These are phyloP conservation scores for Nephelium lappaceum DNA, from an alignment of 345 rosid genomes.

Conservation along the genomic window DNA sequence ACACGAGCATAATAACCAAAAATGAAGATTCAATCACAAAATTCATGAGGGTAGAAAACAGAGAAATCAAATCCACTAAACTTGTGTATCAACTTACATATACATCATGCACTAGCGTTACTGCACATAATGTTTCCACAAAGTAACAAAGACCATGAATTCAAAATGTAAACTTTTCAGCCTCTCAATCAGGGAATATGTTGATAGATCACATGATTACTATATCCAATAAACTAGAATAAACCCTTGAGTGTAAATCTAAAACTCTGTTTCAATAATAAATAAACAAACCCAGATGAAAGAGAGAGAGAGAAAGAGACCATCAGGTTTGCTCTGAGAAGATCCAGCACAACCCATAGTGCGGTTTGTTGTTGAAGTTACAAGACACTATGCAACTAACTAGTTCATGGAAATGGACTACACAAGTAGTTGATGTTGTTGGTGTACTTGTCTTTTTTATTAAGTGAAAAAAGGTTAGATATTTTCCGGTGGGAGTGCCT, in stretches of 20 bases:
- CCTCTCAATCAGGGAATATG: too few relatives aligned
- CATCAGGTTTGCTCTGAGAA: slow-evolving; percentile 64
- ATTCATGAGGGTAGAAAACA: not conserved
- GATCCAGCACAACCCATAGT: slow-evolving; percentile 86
- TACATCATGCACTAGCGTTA: not conserved
- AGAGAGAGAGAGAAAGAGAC: slow-evolving; percentile 24
- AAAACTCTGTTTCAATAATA: not conserved
- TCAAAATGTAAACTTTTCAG: not conserved
- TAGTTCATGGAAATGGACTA: slow-evolving; percentile 27
- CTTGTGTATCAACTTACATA: not conserved
- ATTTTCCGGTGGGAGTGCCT: slow-evolving; percentile 24
- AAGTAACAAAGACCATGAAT: not conserved
- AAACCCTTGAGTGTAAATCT: not conserved
- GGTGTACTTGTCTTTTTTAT: too few relatives aligned
- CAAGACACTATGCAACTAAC: not conserved
- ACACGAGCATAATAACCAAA: not conserved
- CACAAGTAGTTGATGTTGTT: not conserved
- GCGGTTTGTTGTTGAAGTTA: not conserved
- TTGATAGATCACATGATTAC: not conserved
- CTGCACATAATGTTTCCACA: not conserved
- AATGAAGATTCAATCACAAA: not conserved
- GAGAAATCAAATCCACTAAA: not conserved
- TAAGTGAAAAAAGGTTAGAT: not conserved
- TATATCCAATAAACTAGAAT: not conserved
- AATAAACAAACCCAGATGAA: not conserved